phyloP scores from a whole-genome alignment of 2,329 filamentous ascomycete species.

The Penicillium freii region DNA sequence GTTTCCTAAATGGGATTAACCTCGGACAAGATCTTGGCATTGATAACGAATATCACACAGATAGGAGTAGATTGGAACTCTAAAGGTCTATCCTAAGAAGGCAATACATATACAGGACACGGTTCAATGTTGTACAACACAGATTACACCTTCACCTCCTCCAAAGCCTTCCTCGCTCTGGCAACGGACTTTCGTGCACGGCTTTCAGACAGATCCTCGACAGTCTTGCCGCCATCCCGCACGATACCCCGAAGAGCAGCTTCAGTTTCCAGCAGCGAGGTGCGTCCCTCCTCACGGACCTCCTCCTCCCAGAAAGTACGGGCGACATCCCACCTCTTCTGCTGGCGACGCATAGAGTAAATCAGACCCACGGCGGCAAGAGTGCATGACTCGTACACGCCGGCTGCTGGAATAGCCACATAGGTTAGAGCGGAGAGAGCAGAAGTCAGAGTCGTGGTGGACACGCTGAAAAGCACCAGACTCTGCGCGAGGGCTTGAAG shows the following conservation, averaged over 20 bases:
- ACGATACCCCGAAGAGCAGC: slow-evolving; percentile 49
- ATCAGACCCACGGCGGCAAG: slow-evolving; percentile 59
- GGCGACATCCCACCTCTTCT: slow-evolving; percentile 58
- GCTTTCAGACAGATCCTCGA: slow-evolving; percentile 38
- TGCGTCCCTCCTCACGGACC: slow-evolving; percentile 57
- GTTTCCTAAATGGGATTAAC: not conserved
- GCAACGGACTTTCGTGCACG: slow-evolving; percentile 47
- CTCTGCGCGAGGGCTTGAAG: slow-evolving; percentile 71
- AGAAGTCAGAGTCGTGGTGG: slow-evolving; percentile 64
- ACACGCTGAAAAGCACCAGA: slow-evolving; percentile 71
- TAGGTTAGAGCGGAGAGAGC: slow-evolving; percentile 57
- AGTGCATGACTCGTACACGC: slow-evolving; percentile 58
- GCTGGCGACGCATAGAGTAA: slow-evolving; percentile 57
- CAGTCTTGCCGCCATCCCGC: slow-evolving; percentile 42
- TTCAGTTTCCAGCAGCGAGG: slow-evolving; percentile 56
- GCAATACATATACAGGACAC: slow-evolving; percentile 20
- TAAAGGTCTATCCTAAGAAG: slow-evolving; percentile 16
- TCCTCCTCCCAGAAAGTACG: slow-evolving; percentile 53
- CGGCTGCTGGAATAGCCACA: slow-evolving; percentile 51
- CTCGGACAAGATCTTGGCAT: not conserved
- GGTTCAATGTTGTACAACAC: not conserved
- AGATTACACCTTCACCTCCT: slow-evolving; percentile 29
- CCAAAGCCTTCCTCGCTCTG: slow-evolving; percentile 49
- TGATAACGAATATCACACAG: slow-evolving; percentile 9
- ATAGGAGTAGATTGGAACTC: slow-evolving; percentile 21